Base-by-base conservation (phyloP, 2,329 filamentous ascomycete genomes). In the Fusarium sublunatum region DNA sequence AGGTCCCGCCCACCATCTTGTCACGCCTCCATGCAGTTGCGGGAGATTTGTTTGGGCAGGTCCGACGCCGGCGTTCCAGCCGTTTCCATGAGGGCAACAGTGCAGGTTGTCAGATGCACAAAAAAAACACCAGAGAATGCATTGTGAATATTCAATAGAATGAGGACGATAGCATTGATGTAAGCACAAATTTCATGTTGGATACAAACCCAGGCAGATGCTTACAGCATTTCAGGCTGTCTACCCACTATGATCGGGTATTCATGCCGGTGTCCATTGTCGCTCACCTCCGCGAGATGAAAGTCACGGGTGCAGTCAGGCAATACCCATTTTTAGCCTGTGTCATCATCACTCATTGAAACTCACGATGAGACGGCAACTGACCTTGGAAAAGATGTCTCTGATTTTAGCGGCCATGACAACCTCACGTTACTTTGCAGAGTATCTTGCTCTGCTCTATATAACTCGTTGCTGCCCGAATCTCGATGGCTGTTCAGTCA, bases 351-450 rank as follows among this genome's bases (percentile, higher is more conserved):
- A 62, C 47, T 40, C 31, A 44, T 26, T 22, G 12, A 50, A 28
- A 55, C 53, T 60, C 55, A 64, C 26, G n/a, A 49, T 49, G 32
- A 53, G 60, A 61, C 47, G 52, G 36, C 44, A 36, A 54, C 61
- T 68, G 61, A 53, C 57, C 38, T 49, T 3, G 22, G 24, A 34
- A 47, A 24, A 42, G 45, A 55, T 68, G 64, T 58, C 64, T 65
- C 48, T 50, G 19, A 22, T 43, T 38, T 15, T 32, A 12, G 43
- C 12, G 35, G 43, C 44, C 57, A 57, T 70, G 67, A 70, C 67
- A 58, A 22, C 26, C 57, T 69, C 67, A 70, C 67, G 64, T 62
- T 70, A 39, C 32, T 50, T 13, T 36, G 31, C 36, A 22, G 32
- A 24, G 38, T 9, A 31, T 31, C n/a, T 29, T 35, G 2, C 35